Percentiles rank a stretch among this genome's conserved stretches.
Evolutionary conservation across 805 yeast species (phyloP).

Genomic region (Gaillardinia entomophila): DNA sequence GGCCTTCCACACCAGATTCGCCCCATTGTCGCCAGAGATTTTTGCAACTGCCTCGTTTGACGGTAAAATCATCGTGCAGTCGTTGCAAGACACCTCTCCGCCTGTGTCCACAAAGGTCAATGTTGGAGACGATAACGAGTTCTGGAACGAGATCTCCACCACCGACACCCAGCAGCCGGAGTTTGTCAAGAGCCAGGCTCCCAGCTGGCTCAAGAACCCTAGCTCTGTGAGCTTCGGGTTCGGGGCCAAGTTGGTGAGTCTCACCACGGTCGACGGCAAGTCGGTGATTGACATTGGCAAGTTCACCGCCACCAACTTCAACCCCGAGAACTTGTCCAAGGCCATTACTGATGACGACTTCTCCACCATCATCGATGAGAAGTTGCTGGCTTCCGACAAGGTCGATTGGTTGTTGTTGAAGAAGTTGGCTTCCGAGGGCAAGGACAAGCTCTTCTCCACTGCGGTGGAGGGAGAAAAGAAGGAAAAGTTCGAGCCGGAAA

Average conservation of each 20-base stretch:
- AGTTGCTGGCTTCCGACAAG: slow-evolving; percentile 39
- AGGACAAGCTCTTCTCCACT: slow-evolving; percentile 40
- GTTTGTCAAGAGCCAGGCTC: slow-evolving; percentile 72
- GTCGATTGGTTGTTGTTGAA: slow-evolving; percentile 65
- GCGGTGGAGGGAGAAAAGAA: slow-evolving; percentile 9
- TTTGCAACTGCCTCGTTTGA: slow-evolving; percentile 88
- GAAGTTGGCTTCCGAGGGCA: slow-evolving; percentile 46
- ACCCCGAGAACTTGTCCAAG: slow-evolving; percentile 29
- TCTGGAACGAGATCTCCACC: slow-evolving; percentile 75
- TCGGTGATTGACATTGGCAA: slow-evolving; percentile 40
- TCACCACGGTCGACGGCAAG: slow-evolving; percentile 34
- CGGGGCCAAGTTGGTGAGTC: slow-evolving; percentile 80
- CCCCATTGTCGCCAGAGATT: slow-evolving; percentile 82
- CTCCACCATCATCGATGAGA: slow-evolving; percentile 48
- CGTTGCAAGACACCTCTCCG: slow-evolving; percentile 80
- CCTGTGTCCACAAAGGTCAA: slow-evolving; percentile 41
- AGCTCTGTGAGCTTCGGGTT: slow-evolving; percentile 80
- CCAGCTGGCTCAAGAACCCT: slow-evolving; percentile 79
- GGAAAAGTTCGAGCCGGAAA: slow-evolving; percentile 4
- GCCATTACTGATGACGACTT: slow-evolving; percentile 58
- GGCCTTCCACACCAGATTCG: slow-evolving; percentile 86
- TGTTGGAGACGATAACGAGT: slow-evolving; percentile 60
- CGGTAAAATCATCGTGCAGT: slow-evolving; percentile 73
- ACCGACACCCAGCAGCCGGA: slow-evolving; percentile 70
- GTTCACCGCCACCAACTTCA: slow-evolving; percentile 25